A percentile compares a stretch with the other conserved stretches of the same genome.
These are phyloP conservation scores for Dictyostelium intermedium DNA, from an alignment of 78 protist genomes.

Conservation along the genomic window DNA sequence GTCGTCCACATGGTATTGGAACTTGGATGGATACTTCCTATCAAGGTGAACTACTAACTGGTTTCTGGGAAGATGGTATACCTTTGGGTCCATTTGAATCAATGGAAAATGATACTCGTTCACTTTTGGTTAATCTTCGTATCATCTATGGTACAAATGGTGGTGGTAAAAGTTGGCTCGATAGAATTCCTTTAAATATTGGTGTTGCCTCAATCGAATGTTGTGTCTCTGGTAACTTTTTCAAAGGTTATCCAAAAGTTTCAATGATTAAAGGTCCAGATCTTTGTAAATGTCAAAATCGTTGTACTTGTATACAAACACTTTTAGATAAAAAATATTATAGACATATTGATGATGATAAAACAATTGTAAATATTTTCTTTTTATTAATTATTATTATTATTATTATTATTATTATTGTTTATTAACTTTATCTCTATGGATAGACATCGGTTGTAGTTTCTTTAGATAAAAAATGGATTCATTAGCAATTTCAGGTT, in stretches of 20 bases:
- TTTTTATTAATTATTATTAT: not conserved
- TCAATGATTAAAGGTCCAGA: constrained; percentile 76
- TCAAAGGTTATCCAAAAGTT: constrained; percentile 75
- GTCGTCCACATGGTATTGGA: constrained; percentile 80
- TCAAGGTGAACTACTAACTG: constrained; percentile 79
- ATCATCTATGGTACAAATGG: constrained; percentile 73
- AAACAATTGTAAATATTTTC: constrained; percentile 38
- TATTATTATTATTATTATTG: no score
- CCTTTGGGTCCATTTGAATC: constrained; percentile 82
- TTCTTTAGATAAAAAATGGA: constrained; percentile 65
- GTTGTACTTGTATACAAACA: constrained; percentile 39
- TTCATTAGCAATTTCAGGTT: constrained; percentile 67
- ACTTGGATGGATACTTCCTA: constrained; percentile 82
- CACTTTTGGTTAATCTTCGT: constrained; percentile 64
- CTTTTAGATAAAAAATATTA: constrained; percentile 37
- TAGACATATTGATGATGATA: constrained; percentile 80
- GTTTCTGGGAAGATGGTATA: constrained; percentile 82
- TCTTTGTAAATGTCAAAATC: constrained; percentile 26
- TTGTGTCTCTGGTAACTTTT: constrained; percentile 83
- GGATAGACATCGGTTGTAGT: constrained; percentile 57
- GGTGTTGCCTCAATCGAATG: constrained; percentile 81
- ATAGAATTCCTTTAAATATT: constrained; percentile 66
- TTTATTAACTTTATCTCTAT: not conserved
- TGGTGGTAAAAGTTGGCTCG: constrained; percentile 75
- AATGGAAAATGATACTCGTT: constrained; percentile 70